A percentile compares a stretch with the other conserved stretches of the same genome.
phyloP scores from a whole-genome alignment of 257 asterid genomes.

The Solanum tarapatanum region DNA sequence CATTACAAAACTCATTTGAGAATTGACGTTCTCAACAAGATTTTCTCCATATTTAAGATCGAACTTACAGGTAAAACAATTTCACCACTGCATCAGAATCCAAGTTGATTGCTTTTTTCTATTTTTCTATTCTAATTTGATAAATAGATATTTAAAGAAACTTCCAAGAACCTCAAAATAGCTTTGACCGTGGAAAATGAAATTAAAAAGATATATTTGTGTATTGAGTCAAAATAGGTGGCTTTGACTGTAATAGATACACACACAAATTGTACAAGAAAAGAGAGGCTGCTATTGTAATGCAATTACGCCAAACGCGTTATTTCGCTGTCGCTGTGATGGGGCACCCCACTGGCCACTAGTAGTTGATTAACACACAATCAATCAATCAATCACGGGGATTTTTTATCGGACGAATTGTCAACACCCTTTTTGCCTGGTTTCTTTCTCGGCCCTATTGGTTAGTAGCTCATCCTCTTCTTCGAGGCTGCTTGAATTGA shows the following conservation, averaged over 20 bases:
- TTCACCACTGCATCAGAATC: too few relatives aligned
- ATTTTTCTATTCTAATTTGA: neutral
- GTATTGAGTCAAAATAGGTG: slow-evolving; percentile 18
- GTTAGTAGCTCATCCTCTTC: neutral
- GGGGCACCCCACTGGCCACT: neutral
- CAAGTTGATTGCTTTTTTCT: neutral
- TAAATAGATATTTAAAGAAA: neutral
- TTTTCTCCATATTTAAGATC: too few relatives aligned
- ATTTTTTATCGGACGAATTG: neutral
- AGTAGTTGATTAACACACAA: neutral
- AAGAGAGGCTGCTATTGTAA: neutral
- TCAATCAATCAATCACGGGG: neutral
- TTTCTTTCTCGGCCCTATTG: neutral
- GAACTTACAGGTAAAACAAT: too few relatives aligned
- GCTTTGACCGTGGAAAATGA: slow-evolving; percentile 16
- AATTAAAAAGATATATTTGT: neutral
- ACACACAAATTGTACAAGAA: neutral
- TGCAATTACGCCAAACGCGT: slow-evolving; percentile 10
- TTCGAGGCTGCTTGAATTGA: too few relatives aligned
- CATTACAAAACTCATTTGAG: rapidly evolving
- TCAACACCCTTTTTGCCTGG: neutral
- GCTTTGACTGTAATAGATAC: slow-evolving; percentile 21
- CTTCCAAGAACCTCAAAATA: slow-evolving; percentile 2
- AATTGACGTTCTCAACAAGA: rapidly evolving
- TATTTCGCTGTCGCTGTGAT: slow-evolving; percentile 1